Evolutionary conservation across 2,329 filamentous ascomycete species (phyloP).

Genomic region (Hypoxylon sp.): DNA sequence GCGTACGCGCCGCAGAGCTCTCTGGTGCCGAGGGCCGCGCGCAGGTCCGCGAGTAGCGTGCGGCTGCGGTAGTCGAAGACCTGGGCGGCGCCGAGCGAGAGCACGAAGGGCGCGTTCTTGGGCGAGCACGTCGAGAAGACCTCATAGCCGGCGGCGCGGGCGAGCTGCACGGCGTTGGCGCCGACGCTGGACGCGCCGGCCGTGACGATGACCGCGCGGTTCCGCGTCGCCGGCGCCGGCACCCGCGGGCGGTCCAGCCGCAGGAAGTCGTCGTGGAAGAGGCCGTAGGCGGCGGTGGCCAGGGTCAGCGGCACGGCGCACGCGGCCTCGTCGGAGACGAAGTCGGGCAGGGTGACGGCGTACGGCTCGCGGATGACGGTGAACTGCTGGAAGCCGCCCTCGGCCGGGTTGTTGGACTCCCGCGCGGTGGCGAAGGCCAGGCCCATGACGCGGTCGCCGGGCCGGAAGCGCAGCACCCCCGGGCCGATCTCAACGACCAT

Average conservation of each 20-base stretch:
- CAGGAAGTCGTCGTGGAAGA: slow-evolving; percentile 38
- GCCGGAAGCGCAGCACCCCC: slow-evolving; percentile 35
- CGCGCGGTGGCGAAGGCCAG: slow-evolving; percentile 14
- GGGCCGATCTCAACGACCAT: slow-evolving; percentile 44
- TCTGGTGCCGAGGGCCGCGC: slow-evolving; percentile 32
- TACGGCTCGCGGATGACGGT: slow-evolving; percentile 10
- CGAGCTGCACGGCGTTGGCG: slow-evolving; percentile 55
- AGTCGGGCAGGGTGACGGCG: slow-evolving; percentile 29
- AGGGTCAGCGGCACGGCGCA: slow-evolving; percentile 40
- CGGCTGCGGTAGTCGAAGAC: slow-evolving; percentile 53
- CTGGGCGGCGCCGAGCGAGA: slow-evolving; percentile 50
- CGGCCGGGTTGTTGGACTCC: slow-evolving; percentile 4
- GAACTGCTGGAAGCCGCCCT: slow-evolving; percentile 44
- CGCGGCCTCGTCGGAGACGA: slow-evolving; percentile 33
- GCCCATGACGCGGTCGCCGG: slow-evolving; percentile 47
- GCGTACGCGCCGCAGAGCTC: slow-evolving; percentile 34
- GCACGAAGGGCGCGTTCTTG: slow-evolving; percentile 51
- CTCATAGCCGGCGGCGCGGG: slow-evolving; percentile 52
- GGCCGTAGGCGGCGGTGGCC: slow-evolving; percentile 38
- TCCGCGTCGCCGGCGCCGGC: slow-evolving; percentile 14
- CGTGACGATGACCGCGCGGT: slow-evolving; percentile 53
- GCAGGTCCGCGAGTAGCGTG: slow-evolving; percentile 42
- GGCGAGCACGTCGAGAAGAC: slow-evolving; percentile 52
- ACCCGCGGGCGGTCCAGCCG: slow-evolving; percentile 22
- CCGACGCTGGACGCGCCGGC: slow-evolving; percentile 58